A percentile compares a stretch with the other conserved stretches of the same genome.
Evolutionary conservation across 2,329 filamentous ascomycete genomes (phyloP).

Genomic region (Calonectria montana): DNA sequence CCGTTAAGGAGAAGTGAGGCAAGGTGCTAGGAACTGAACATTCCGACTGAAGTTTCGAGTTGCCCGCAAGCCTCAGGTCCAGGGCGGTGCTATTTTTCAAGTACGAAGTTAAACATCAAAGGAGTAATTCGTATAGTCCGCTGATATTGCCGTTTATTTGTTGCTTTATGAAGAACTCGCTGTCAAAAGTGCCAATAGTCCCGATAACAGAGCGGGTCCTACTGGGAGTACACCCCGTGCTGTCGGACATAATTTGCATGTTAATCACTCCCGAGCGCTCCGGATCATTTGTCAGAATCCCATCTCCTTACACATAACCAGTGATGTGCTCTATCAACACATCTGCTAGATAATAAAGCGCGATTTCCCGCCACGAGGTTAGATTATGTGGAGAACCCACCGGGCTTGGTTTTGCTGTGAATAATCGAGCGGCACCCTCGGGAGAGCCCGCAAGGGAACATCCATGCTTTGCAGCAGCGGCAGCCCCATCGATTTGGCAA

Average conservation of each 20-base stretch:
- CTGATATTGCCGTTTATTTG: background rate
- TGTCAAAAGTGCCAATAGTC: background rate
- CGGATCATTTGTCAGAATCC: background rate
- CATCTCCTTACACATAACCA: background rate
- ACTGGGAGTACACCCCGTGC: background rate
- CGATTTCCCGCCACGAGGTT: background rate
- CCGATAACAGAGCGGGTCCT: background rate
- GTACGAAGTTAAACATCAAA: background rate
- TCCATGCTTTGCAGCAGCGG: constrained; percentile 18
- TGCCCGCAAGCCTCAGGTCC: background rate
- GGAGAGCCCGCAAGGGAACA: constrained; percentile 21
- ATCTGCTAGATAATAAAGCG: background rate
- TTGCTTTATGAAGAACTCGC: background rate
- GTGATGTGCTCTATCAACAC: background rate
- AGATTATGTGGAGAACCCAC: background rate
- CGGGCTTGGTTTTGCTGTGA: background rate
- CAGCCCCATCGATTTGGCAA: constrained; percentile 14
- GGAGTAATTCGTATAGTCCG: background rate
- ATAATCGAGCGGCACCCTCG: constrained; percentile 17
- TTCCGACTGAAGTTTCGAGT: background rate
- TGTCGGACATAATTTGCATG: background rate
- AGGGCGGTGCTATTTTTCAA: background rate
- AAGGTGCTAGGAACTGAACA: background rate
- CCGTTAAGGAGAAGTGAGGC: constrained; percentile 60
- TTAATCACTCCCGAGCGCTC: background rate